Evolutionary conservation across 257 asterid genomes (phyloP).

Genomic region (Solanum appendiculatum): DNA sequence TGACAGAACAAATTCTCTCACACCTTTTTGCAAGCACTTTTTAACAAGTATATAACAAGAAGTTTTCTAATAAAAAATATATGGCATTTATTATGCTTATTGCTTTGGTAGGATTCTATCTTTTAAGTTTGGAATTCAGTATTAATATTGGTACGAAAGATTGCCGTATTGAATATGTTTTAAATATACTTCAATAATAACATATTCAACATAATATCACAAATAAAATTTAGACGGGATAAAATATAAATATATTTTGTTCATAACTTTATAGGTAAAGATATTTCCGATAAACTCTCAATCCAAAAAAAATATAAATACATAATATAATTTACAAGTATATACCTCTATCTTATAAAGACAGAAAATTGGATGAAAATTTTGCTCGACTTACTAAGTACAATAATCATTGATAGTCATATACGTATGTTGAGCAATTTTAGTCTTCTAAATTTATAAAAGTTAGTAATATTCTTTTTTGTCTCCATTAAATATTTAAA

Average conservation of each 20-base stretch:
- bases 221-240: too few relatives aligned
- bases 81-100: background rate
- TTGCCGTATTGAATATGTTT: too few relatives aligned
- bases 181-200: too few relatives aligned
- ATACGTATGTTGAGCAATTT: background rate
- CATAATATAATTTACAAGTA: too few relatives aligned
- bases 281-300: background rate
- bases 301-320: background rate
- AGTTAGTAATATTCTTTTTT: background rate
- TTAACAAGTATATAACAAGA: background rate
- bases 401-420: background rate
- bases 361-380: background rate
- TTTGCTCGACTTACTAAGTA: background rate
- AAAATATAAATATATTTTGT: too few relatives aligned
- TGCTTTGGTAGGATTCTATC: background rate
- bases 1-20: background rate
- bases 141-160: background rate
- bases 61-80: background rate
- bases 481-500: background rate
- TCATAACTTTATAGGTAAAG: background rate
- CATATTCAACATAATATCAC: too few relatives aligned
- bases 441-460: background rate
- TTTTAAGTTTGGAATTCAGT: background rate
- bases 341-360: background rate
- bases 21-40: background rate